Percentiles rank a stretch among this genome's conserved stretches.
Conservation (phyloP, 257 asterid species). For the Petrea volubilis region DNA sequence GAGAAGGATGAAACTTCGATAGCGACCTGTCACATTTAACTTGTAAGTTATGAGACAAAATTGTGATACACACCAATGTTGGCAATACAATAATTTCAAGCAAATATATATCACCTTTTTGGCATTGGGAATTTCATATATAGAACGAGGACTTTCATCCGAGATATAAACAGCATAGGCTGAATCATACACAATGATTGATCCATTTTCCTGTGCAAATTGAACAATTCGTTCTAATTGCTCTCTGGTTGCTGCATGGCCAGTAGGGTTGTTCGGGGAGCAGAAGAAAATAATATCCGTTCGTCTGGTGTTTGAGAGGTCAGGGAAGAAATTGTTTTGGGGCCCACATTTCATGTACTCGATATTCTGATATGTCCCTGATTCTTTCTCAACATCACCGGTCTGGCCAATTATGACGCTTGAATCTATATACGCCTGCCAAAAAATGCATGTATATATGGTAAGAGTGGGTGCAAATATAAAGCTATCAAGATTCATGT, state of each 20-base stretch:
- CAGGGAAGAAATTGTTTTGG: slow-evolving; percentile 68
- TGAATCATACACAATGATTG: slow-evolving; percentile 75
- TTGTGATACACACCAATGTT: background rate
- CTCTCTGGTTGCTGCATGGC: slow-evolving; percentile 72
- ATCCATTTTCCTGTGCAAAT: slow-evolving; percentile 71
- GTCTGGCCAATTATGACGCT: slow-evolving; percentile 80
- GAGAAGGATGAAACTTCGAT: slow-evolving; percentile 91
- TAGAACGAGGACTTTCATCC: slow-evolving; percentile 74
- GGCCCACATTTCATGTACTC: slow-evolving; percentile 75
- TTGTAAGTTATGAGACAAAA: background rate
- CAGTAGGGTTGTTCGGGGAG: slow-evolving; percentile 89
- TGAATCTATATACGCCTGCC: slow-evolving; percentile 87
- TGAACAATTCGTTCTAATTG: slow-evolving; percentile 62
- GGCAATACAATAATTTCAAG: background rate
- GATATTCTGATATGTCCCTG: slow-evolving; percentile 60
- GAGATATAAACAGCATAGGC: slow-evolving; percentile 70
- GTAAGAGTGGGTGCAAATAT: too few species aligned
- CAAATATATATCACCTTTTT: slow-evolving; percentile 44
- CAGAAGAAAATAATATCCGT: slow-evolving; percentile 86
- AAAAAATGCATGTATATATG: background rate
- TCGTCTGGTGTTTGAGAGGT: slow-evolving; percentile 50
- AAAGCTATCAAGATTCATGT: too few species aligned
- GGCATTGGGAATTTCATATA: slow-evolving; percentile 79
- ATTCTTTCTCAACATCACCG: slow-evolving; percentile 52
- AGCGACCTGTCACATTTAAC: slow-evolving; percentile 59